phyloP scores from a whole-genome alignment of 768 basidiomycete species.

The Boletales sp. region DNA sequence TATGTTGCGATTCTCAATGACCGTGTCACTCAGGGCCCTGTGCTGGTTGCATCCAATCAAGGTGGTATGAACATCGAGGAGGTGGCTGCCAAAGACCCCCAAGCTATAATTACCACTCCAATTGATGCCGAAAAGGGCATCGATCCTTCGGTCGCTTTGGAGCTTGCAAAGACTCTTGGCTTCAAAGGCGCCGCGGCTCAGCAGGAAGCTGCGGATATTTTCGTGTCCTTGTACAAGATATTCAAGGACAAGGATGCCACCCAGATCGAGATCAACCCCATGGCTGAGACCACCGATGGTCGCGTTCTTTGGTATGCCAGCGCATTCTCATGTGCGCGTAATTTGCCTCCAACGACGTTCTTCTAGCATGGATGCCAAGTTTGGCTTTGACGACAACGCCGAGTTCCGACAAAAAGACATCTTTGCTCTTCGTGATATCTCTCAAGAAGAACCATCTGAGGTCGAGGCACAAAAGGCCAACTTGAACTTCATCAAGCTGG shows the following conservation, averaged over 20 bases:
- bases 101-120: slow-evolving; percentile 92
- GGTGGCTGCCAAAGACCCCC: slow-evolving; percentile 93
- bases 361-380: slow-evolving; percentile 97
- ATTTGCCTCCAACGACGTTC: background rate
- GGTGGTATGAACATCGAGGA: slow-evolving; percentile 99
- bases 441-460: slow-evolving; percentile 96
- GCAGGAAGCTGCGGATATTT: slow-evolving; percentile 87
- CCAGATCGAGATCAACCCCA: slow-evolving; percentile 98
- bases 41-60: slow-evolving; percentile 89
- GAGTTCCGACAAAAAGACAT: slow-evolving; percentile 95
- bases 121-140: slow-evolving; percentile 84
- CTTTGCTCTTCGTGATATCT: slow-evolving; percentile 83
- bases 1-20: slow-evolving; percentile 97
- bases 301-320: slow-evolving; percentile 84
- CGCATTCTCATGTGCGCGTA: background rate
- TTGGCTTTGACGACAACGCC: slow-evolving; percentile 99
- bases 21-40: slow-evolving; percentile 82
- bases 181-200: slow-evolving; percentile 71
- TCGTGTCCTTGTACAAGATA: slow-evolving; percentile 90
- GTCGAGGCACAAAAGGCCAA: slow-evolving; percentile 96
- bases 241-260: slow-evolving; percentile 99
- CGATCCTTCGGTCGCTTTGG: slow-evolving; percentile 63
- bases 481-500: slow-evolving; percentile 98
- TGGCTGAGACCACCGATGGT: slow-evolving; percentile 90
- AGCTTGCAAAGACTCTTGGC: slow-evolving; percentile 85